Conservation (phyloP, 2,329 filamentous ascomycete species). For the Diaporthe sp. region DNA sequence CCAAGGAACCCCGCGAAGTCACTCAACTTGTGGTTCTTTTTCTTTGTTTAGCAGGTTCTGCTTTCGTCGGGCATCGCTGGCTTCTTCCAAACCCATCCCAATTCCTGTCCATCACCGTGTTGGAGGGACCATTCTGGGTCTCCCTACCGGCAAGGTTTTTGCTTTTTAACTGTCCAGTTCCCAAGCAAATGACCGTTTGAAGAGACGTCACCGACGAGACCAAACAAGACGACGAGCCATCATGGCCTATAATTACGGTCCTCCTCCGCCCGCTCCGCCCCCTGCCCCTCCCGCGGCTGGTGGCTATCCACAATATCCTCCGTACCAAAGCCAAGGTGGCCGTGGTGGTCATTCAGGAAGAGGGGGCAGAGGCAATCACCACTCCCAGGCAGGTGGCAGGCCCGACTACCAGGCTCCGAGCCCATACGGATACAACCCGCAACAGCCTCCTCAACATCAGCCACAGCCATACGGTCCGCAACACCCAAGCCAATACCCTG, state of each 20-base stretch:
- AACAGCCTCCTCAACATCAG: conserved; percentile 51
- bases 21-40: not conserved
- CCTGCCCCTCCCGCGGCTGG: conserved; percentile 46
- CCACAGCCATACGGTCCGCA: conserved; percentile 50
- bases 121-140: not conserved
- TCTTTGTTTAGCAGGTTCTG: not conserved
- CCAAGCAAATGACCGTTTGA: not conserved
- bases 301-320: conserved; percentile 56
- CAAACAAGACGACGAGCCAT: conserved; percentile 31
- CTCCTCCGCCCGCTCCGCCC: conserved; percentile 63
- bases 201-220: not conserved
- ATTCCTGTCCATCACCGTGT: not conserved
- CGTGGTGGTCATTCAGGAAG: conserved; percentile 55
- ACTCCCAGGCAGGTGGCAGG: conserved; percentile 54
- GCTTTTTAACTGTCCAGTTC: not conserved
- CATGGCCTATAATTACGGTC: conserved; percentile 70
- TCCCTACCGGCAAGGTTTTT: not conserved
- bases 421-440: conserved; percentile 61
- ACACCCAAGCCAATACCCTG: conserved; percentile 47
- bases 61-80: not conserved
- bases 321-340: conserved; percentile 54
- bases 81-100: not conserved
- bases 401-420: conserved; percentile 57
- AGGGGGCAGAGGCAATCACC: conserved; percentile 57
- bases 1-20: not conserved